These are phyloP conservation scores for Colletotrichum horii DNA, from an alignment of 2,329 filamentous ascomycete species.

Conservation along the genomic window DNA sequence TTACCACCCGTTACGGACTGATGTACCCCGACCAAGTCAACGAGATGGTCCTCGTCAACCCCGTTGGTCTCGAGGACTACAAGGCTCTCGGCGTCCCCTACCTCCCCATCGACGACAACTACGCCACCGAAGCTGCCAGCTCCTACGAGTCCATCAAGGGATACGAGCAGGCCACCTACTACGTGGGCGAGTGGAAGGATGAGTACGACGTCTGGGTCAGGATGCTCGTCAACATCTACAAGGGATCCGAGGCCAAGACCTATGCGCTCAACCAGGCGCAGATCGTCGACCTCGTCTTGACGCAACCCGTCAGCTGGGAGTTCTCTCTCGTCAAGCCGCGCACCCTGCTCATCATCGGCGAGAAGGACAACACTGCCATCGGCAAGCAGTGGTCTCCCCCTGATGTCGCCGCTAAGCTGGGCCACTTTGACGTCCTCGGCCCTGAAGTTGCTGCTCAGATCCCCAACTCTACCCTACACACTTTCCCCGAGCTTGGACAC, in stretches of 20 bases:
- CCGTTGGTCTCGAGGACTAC: conserved; percentile 61
- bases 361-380: conserved; percentile 59
- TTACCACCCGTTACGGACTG: conserved; percentile 54
- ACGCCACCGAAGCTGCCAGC: conserved; percentile 40
- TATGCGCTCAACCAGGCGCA: conserved; percentile 55
- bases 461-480: conserved; percentile 47
- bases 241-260: conserved; percentile 42
- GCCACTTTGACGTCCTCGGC: conserved; percentile 55
- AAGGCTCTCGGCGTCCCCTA: conserved; percentile 53
- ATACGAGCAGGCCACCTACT: conserved; percentile 55
- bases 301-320: conserved; percentile 55
- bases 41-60: conserved; percentile 53
- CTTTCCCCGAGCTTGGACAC: conserved; percentile 55
- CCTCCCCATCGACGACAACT: conserved; percentile 43
- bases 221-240: conserved; percentile 59
- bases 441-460: conserved; percentile 48
- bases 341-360: conserved; percentile 55
- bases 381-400: conserved; percentile 56
- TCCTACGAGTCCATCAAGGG: conserved; percentile 48
- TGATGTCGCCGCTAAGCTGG: conserved; percentile 47
- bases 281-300: conserved; percentile 60
- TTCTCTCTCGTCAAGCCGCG: conserved; percentile 48
- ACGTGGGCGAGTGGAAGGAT: conserved; percentile 51
- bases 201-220: conserved; percentile 60
- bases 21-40: conserved; percentile 51